Evolutionary conservation across 2,329 filamentous ascomycete genomes (phyloP).

Genomic region (Huntiella omanensis): DNA sequence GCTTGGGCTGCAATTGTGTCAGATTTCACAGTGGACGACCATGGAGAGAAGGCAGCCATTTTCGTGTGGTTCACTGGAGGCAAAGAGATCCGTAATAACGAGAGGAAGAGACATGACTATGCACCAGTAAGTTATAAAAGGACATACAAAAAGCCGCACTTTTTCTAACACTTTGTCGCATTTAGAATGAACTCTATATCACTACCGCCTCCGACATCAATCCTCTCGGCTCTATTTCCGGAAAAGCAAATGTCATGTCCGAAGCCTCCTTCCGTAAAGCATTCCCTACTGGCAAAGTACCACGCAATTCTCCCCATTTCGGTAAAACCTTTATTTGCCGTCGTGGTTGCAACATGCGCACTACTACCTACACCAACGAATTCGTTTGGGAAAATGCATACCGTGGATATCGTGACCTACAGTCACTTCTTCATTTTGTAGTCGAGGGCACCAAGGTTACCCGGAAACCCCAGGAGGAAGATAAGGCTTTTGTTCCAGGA

Average conservation of each 20-base stretch:
- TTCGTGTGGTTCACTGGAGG: slow-evolving; percentile 96
- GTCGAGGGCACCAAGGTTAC: slow-evolving; percentile 55
- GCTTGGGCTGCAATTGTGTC: slow-evolving; percentile 85
- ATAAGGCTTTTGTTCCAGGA: not conserved
- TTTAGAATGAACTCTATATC: slow-evolving; percentile 75
- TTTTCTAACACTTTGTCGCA: not conserved
- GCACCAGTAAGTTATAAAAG: slow-evolving; percentile 33
- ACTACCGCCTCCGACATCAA: slow-evolving; percentile 77
- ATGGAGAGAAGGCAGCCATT: slow-evolving; percentile 60
- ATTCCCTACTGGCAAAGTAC: slow-evolving; percentile 59
- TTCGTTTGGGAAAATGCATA: slow-evolving; percentile 84
- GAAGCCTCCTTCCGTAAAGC: slow-evolving; percentile 43
- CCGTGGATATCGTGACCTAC: slow-evolving; percentile 42
- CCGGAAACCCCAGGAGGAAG: slow-evolving; percentile 16
- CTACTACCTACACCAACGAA: slow-evolving; percentile 78
- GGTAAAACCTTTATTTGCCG: slow-evolving; percentile 84
- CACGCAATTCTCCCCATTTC: slow-evolving; percentile 51
- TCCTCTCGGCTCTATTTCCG: slow-evolving; percentile 73
- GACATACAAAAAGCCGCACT: not conserved
- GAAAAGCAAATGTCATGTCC: slow-evolving; percentile 68
- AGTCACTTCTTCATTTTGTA: slow-evolving; percentile 45
- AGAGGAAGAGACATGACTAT: slow-evolving; percentile 66
- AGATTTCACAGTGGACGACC: slow-evolving; percentile 58
- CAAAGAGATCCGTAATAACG: slow-evolving; percentile 67
- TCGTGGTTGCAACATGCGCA: slow-evolving; percentile 72